Evolutionary conservation across 768 basidiomycete genomes (phyloP).

Genomic region (Tulasnella calospora): DNA sequence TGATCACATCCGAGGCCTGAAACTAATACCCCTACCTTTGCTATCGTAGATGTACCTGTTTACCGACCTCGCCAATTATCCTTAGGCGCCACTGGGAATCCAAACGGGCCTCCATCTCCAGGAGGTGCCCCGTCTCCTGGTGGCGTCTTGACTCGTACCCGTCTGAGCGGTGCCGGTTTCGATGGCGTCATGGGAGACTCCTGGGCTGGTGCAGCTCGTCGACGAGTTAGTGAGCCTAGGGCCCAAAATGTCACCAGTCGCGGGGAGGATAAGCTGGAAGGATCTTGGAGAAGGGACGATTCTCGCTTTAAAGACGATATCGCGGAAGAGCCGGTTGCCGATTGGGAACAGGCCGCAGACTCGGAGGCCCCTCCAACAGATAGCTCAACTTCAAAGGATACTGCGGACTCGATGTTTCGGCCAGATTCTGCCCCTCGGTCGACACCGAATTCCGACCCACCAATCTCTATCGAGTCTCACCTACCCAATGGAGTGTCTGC

Average conservation of each 20-base stretch:
- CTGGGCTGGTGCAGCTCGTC: conserved; percentile 14
- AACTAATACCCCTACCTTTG: not conserved
- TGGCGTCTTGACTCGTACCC: conserved; percentile 7
- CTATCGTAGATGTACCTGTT: not conserved
- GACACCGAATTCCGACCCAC: not conserved
- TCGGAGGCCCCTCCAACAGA: not conserved
- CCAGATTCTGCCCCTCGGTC: not conserved
- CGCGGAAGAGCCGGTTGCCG: conserved; percentile 20
- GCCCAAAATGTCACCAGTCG: not conserved
- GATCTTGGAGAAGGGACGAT: conserved; percentile 20
- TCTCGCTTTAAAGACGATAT: conserved; percentile 17
- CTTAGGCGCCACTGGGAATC: conserved; percentile 4
- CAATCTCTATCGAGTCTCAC: not conserved
- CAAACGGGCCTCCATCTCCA: conserved; percentile 18
- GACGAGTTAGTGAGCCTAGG: conserved; percentile 14
- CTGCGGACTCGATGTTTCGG: not conserved
- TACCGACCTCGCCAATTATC: conserved; percentile 28
- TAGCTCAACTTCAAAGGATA: not conserved
- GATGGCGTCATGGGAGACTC: conserved; percentile 28
- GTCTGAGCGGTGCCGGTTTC: conserved; percentile 14
- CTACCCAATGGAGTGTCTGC: not conserved
- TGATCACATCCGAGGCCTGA: not conserved
- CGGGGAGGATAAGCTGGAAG: conserved; percentile 21
- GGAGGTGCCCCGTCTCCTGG: not conserved
- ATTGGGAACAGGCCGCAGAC: conserved; percentile 17